These are phyloP conservation scores for Kodamaea sagamina DNA, from an alignment of 805 yeast genomes.

Conservation along the genomic window DNA sequence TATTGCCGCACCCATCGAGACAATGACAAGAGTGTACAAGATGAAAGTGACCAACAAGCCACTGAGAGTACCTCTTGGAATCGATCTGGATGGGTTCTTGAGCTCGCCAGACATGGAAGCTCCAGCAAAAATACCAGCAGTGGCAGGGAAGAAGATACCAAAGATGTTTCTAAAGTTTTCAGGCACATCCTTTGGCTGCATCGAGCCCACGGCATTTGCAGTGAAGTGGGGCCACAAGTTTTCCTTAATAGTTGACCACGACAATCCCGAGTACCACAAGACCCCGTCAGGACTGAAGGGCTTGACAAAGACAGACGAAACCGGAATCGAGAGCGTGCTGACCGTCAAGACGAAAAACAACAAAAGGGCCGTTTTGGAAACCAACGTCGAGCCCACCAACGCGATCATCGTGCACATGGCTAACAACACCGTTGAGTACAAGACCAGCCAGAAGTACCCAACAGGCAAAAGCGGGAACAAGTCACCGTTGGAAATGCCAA, in stretches of 20 bases:
- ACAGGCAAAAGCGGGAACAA: conserved; percentile 62
- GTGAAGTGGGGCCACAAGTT: conserved; percentile 83
- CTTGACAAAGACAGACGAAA: conserved; percentile 64
- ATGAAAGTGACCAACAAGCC: conserved; percentile 78
- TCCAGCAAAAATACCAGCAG: conserved; percentile 98
- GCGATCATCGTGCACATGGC: conserved; percentile 75
- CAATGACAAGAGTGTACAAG: conserved; percentile 76
- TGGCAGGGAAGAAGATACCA: conserved; percentile 97
- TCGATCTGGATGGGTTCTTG: conserved; percentile 79
- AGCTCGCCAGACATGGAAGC: conserved; percentile 98
- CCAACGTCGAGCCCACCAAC: conserved; percentile 75
- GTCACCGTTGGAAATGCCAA: conserved; percentile 63
- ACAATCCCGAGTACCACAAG: conserved; percentile 66
- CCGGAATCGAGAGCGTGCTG: conserved; percentile 80
- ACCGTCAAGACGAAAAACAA: conserved; percentile 65
- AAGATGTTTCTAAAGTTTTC: conserved; percentile 85
- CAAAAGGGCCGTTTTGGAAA: conserved; percentile 78
- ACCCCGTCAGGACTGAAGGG: conserved; percentile 55
- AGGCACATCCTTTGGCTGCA: conserved; percentile 42
- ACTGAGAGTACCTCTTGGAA: conserved; percentile 90
- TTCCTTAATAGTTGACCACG: conserved; percentile 61
- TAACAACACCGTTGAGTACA: conserved; percentile 70
- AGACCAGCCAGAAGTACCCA: conserved; percentile 65
- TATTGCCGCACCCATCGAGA: conserved; percentile 75
- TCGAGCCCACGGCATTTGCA: conserved; percentile 90